These are phyloP conservation scores for Bruguiera hainesii DNA, from an alignment of 441 rosid species.

Conservation along the genomic window DNA sequence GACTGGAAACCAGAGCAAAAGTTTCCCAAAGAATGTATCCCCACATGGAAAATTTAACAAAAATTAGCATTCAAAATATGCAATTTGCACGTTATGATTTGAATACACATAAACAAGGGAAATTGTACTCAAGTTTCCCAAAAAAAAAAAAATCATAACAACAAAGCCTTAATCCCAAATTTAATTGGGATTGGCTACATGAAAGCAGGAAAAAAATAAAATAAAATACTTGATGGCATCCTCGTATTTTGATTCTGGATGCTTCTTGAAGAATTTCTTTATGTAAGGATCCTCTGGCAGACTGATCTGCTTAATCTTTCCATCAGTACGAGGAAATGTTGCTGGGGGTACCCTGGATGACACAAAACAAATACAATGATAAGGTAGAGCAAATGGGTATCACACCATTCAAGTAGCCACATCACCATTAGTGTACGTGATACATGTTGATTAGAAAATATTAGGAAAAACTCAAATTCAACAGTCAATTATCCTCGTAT, in stretches of 20 bases:
- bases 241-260: slow-evolving; percentile 48
- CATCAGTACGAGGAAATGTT: slow-evolving; percentile 62
- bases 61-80: too few relatives aligned
- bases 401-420: background rate
- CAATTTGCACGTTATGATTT: too few relatives aligned
- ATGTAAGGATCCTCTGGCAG: slow-evolving; percentile 80
- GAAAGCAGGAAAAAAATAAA: background rate
- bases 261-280: slow-evolving; percentile 52
- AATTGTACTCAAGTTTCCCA: too few relatives aligned
- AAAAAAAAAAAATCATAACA: too few relatives aligned
- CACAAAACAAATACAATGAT: slow-evolving; percentile 6
- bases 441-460: background rate
- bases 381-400: background rate
- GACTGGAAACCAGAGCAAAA: slow-evolving; percentile 1
- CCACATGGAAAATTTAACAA: background rate
- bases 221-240: slow-evolving; percentile 61
- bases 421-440: too few relatives aligned
- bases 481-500: background rate
- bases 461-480: background rate
- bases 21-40: background rate
- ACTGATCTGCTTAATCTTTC: slow-evolving; percentile 56
- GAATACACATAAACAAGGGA: too few relatives aligned
- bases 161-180: too few relatives aligned
- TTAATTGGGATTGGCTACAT: background rate
- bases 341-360: slow-evolving; percentile 68